phyloP scores from a whole-genome alignment of 2,329 filamentous ascomycete genomes.

The Fusarium armeniacum region DNA sequence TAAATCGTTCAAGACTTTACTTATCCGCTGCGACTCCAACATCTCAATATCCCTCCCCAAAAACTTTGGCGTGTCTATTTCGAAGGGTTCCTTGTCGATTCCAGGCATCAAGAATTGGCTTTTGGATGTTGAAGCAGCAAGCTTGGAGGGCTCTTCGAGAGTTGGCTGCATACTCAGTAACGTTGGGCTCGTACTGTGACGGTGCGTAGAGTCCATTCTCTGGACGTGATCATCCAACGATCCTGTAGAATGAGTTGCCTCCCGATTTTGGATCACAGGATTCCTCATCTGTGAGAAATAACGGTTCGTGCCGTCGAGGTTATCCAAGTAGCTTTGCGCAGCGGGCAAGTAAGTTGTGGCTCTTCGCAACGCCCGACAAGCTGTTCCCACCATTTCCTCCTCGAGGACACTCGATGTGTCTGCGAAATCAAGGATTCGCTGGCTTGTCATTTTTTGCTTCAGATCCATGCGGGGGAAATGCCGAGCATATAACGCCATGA shows the following conservation, averaged over 20 bases:
- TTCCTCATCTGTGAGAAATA: slow-evolving; percentile 32
- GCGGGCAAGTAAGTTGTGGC: slow-evolving; percentile 29
- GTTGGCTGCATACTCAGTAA: slow-evolving; percentile 28
- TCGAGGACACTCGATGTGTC: slow-evolving; percentile 9
- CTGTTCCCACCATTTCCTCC: slow-evolving; percentile 19
- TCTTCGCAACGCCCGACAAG: slow-evolving; percentile 38
- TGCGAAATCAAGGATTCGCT: neutral
- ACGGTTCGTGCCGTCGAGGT: slow-evolving; percentile 27
- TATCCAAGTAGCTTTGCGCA: slow-evolving; percentile 39
- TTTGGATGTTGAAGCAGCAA: neutral
- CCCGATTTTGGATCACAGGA: slow-evolving; percentile 4
- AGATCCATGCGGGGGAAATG: slow-evolving; percentile 79
- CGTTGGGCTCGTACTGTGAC: slow-evolving; percentile 25
- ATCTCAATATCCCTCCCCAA: slow-evolving; percentile 13
- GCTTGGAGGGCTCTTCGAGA: slow-evolving; percentile 7
- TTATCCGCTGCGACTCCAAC: slow-evolving; percentile 41
- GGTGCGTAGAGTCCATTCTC: slow-evolving; percentile 3
- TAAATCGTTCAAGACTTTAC: slow-evolving; percentile 45
- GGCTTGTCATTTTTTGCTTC: slow-evolving; percentile 48
- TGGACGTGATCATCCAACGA: slow-evolving; percentile 9
- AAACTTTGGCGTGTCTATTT: neutral
- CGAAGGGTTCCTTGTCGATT: slow-evolving; percentile 3
- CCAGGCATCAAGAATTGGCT: slow-evolving; percentile 39
- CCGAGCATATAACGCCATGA: slow-evolving; percentile 74
- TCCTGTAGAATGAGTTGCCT: slow-evolving; percentile 18